These are phyloP conservation scores for Pseudocohnilembus persalinus DNA, from an alignment of 169 alveolate genomes.

Conservation along the genomic window DNA sequence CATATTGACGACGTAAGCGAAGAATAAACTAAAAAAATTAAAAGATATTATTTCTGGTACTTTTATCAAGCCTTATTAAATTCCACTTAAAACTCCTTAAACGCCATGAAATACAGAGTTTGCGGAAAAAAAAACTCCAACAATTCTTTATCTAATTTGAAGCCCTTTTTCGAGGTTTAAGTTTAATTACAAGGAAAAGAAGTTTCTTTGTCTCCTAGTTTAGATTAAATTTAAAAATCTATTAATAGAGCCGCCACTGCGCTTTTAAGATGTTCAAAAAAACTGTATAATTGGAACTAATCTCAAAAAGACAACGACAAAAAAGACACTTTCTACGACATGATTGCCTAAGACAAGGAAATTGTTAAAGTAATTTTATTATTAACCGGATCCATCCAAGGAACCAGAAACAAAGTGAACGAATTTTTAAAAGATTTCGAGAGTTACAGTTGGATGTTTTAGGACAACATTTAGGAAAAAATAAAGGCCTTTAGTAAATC, in stretches of 20 bases:
- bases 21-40: slow-evolving; percentile 87
- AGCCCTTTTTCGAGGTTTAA: slow-evolving; percentile 91
- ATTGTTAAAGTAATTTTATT: slow-evolving; percentile 93
- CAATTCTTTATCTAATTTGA: slow-evolving; percentile 43
- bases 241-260: slow-evolving; percentile 93
- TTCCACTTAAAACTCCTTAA: slow-evolving; percentile 90
- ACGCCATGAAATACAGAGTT: slow-evolving; percentile 89
- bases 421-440: slow-evolving; percentile 83
- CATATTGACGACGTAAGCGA: slow-evolving; percentile 83
- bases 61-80: slow-evolving; percentile 93
- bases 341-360: slow-evolving; percentile 92
- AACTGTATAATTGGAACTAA: slow-evolving; percentile 87
- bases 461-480: slow-evolving; percentile 80
- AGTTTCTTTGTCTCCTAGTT: slow-evolving; percentile 89
- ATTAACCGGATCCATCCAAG: slow-evolving; percentile 92
- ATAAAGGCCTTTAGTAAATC: slow-evolving; percentile 81
- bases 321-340: slow-evolving; percentile 90
- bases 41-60: slow-evolving; percentile 93
- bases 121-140: slow-evolving; percentile 72
- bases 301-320: slow-evolving; percentile 73
- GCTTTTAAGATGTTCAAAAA: slow-evolving; percentile 90
- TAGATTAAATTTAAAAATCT: slow-evolving; percentile 90
- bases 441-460: slow-evolving; percentile 90
- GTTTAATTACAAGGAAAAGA: slow-evolving; percentile 85
- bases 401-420: slow-evolving; percentile 87